Conservation (phyloP, 2,329 filamentous ascomycete genomes). For the Fusarium kyushuense region DNA sequence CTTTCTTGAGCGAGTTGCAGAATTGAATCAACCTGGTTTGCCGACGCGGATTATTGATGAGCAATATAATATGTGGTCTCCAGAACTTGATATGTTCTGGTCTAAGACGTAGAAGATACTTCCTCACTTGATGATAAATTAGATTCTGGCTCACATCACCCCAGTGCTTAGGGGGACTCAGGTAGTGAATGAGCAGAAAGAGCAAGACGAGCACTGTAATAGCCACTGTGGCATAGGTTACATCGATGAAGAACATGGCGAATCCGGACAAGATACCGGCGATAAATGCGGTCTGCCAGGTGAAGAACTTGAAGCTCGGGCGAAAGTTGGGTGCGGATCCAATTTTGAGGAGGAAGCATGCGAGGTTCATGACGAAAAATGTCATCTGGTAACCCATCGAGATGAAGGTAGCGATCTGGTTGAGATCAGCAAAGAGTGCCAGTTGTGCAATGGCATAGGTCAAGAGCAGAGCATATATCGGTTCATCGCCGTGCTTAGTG, state of each 20-base stretch:
- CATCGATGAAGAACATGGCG: slow-evolving; percentile 93
- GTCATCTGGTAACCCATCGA: slow-evolving; percentile 96
- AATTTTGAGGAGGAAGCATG: slow-evolving; percentile 87
- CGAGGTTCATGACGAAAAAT: slow-evolving; percentile 88
- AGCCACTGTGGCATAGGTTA: slow-evolving; percentile 80
- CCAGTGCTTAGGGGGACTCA: slow-evolving; percentile 87
- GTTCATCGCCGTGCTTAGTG: slow-evolving; percentile 78
- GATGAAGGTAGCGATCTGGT: slow-evolving; percentile 89
- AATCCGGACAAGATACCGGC: slow-evolving; percentile 81
- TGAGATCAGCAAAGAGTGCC: slow-evolving; percentile 84
- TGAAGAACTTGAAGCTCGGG: slow-evolving; percentile 90
- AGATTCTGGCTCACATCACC: slow-evolving; percentile 90
- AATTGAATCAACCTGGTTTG: slow-evolving; percentile 90
- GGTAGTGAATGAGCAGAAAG: slow-evolving; percentile 87
- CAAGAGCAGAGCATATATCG: slow-evolving; percentile 78
- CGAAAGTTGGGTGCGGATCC: slow-evolving; percentile 90
- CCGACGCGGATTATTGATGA: slow-evolving; percentile 84
- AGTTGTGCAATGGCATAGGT: slow-evolving; percentile 82
- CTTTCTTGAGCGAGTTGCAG: slow-evolving; percentile 92
- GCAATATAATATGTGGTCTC: slow-evolving; percentile 86
- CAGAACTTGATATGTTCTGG: slow-evolving; percentile 95
- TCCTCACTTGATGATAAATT: slow-evolving; percentile 87
- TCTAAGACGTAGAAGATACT: slow-evolving; percentile 84
- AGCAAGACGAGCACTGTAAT: slow-evolving; percentile 80
- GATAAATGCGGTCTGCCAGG: slow-evolving; percentile 81